Percentiles rank a stretch among this genome's conserved stretches.
phyloP scores from a whole-genome alignment of 106 monocot genomes.

The Acorus gramineus region DNA sequence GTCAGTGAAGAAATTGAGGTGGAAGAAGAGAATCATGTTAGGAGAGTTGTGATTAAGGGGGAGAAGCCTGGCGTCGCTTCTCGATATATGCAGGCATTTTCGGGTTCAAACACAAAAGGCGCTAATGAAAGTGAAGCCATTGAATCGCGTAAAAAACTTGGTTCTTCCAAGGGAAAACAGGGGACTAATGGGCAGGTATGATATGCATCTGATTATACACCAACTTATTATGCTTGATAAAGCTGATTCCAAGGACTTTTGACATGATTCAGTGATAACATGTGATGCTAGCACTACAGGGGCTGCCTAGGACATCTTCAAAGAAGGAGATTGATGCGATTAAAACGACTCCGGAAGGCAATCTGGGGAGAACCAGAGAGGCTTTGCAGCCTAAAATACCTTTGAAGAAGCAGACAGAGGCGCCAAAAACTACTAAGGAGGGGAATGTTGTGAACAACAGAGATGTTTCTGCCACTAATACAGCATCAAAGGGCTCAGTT shows the following conservation, averaged over 20 bases:
- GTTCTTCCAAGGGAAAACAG: slow-evolving; percentile 25
- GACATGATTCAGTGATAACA: slow-evolving; percentile 14
- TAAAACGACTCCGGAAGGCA: slow-evolving; percentile 11
- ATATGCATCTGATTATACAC: background rate
- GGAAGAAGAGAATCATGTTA: slow-evolving; percentile 29
- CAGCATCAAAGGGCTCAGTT: background rate
- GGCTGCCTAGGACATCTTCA: slow-evolving; percentile 10
- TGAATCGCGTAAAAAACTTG: slow-evolving; percentile 14
- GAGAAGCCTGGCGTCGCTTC: slow-evolving; percentile 64
- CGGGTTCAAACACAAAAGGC: slow-evolving; percentile 10
- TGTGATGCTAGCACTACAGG: slow-evolving; percentile 50
- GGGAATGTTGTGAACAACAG: too few relatives aligned
- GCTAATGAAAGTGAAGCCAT: slow-evolving; percentile 9
- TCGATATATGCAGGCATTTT: slow-evolving; percentile 66
- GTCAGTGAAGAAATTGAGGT: slow-evolving; percentile 12
- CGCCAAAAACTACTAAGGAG: too few relatives aligned
- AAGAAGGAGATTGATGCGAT: slow-evolving; percentile 4
- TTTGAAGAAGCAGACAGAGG: slow-evolving; percentile 1
- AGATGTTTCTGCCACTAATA: too few relatives aligned
- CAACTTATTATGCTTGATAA: too few relatives aligned
- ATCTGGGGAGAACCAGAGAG: slow-evolving; percentile 9
- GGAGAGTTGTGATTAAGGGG: slow-evolving; percentile 71
- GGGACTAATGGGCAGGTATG: slow-evolving; percentile 42
- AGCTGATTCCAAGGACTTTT: slow-evolving; percentile 6
- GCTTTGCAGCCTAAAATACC: background rate